Percentiles rank a stretch among this genome's conserved stretches.
phyloP scores from a whole-genome alignment of 352 stramenopile genomes.

The Salisapilia sapeloensis region DNA sequence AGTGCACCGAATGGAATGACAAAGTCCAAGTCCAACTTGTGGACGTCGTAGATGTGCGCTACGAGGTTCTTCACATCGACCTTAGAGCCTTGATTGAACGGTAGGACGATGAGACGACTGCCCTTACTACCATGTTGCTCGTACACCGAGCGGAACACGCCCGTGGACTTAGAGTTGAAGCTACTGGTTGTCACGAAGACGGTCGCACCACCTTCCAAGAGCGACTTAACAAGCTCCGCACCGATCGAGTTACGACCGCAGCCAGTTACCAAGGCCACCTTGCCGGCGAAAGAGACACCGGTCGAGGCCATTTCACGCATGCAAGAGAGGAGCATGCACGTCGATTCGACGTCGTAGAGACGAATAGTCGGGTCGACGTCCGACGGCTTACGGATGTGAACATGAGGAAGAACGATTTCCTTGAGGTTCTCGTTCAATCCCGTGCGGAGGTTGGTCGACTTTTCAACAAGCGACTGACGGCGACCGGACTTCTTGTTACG shows the following conservation, averaged over 20 bases:
- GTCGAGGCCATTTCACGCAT: slow-evolving; percentile 76
- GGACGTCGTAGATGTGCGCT: slow-evolving; percentile 64
- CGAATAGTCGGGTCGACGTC: slow-evolving; percentile 62
- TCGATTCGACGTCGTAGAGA: slow-evolving; percentile 68
- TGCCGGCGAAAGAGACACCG: slow-evolving; percentile 71
- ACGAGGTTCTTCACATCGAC: slow-evolving; percentile 53
- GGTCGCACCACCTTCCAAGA: slow-evolving; percentile 70
- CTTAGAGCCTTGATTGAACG: slow-evolving; percentile 78
- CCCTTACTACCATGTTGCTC: slow-evolving; percentile 70
- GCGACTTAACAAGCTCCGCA: slow-evolving; percentile 64
- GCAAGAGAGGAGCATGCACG: slow-evolving; percentile 53
- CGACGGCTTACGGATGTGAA: slow-evolving; percentile 62
- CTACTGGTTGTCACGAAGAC: slow-evolving; percentile 77
- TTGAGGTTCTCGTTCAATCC: slow-evolving; percentile 46
- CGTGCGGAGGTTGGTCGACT: slow-evolving; percentile 22
- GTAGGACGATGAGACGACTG: slow-evolving; percentile 58
- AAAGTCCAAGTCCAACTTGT: slow-evolving; percentile 75
- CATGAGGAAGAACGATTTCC: slow-evolving; percentile 45
- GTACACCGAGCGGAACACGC: slow-evolving; percentile 65
- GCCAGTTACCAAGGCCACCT: slow-evolving; percentile 74
- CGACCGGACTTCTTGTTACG: slow-evolving; percentile 9
- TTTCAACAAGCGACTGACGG: slow-evolving; percentile 18
- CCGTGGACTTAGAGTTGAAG: slow-evolving; percentile 34
- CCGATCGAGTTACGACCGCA: slow-evolving; percentile 77
- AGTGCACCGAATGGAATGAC: slow-evolving; percentile 78